Base-by-base conservation (phyloP, 2,329 filamentous ascomycete genomes). In the Neospermospora avenae region DNA sequence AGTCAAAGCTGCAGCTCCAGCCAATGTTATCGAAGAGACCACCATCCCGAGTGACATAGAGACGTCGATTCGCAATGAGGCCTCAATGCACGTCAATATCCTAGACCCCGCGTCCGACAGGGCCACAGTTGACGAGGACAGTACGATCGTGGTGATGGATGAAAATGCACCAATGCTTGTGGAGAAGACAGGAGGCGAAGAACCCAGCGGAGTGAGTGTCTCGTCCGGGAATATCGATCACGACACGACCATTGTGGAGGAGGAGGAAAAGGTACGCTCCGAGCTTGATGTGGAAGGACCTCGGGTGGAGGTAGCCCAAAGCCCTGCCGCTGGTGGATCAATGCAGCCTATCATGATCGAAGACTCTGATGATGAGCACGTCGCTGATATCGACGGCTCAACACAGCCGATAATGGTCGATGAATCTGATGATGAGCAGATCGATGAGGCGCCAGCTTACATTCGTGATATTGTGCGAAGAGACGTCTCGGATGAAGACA, bases 11-110 rank as follows among this genome's bases (percentile, higher is more conserved):
- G 20, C n/a, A n/a, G n/a, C n/a, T n/a, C n/a, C n/a, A n/a, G n/a
- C n/a, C n/a, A n/a, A n/a, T n/a, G n/a, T n/a, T n/a, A n/a, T n/a
- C n/a, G n/a, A n/a, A n/a, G n/a, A n/a, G n/a, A n/a, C n/a, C n/a
- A n/a, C n/a, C 39, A 51, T 51, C 48, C 25, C 48, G 0, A 4
- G 48, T 51, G 28, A 24, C 48, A 51, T 51, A 51, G 28, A 51
- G 28, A 51, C 48, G 48, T 51, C 14, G 48, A 51, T 51, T 51
- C 28, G 25, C 34, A 25, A 51, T 51, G 28, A 51, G 48, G 48
- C 48, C 48, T 35, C 18, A 7, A 51, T 25, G 34, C 14, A 51
- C 25, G 48, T 51, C 25, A 51, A 51, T 51, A 51, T 51, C 28
- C 16, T 51, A 35, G 28, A 51, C 14, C 48, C 48, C 28, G 28